Evolutionary conservation across 202 grass and related monocot genomes (phyloP), one percentile per base, ranked within the genome.

Genomic region (Schoenoplectus tabernaemontani): DNA sequence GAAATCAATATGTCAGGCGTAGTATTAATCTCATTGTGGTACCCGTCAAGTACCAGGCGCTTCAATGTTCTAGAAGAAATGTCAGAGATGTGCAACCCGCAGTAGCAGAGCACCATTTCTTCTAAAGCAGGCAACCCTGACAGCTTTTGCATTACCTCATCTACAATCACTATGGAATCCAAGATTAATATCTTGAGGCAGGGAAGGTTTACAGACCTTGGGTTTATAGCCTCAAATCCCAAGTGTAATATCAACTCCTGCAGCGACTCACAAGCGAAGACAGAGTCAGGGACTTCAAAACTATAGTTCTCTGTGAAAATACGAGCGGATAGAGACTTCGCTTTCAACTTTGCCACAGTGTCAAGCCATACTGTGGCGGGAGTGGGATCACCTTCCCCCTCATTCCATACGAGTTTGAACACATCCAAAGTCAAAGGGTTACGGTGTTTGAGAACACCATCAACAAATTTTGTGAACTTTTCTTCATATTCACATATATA

Each of bases 61-160:
- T 80, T 80, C 77, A 80, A 46, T 5, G 59, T 80, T 43, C 7
- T 15, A 50, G 23, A 80, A 80, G 59, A 32, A 33, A 80, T 80
- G 23, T 36, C 37, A 19, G 37, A 32, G 3, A 80, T 46, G 26
- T 42, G 17, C 57, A 80, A 65, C 2, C 30, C 43, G 59, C 77
- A 80, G 39, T 63, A 44, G 13, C 60, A 4, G 39, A 80, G 41
- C 9, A 33, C 38, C 60, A 80, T 32, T 65, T 80, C 77, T 64
- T 80, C 77, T 47, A 80, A 32, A 34, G 57, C 77, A 64, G 77
- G 77, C 23, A 42, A 64, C 5, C 24, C 23, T 2, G 57, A 80
- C 57, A 80, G 58, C 58, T 64, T 64, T 46, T 64, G 2, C 12
- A 80, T 80, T 5, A 80, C 38, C 38, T 80, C 59, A 0, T 80